These are phyloP conservation scores for Aspergillus fumigatiaffinis DNA, from an alignment of 2,329 filamentous ascomycete genomes.

Conservation along the genomic window DNA sequence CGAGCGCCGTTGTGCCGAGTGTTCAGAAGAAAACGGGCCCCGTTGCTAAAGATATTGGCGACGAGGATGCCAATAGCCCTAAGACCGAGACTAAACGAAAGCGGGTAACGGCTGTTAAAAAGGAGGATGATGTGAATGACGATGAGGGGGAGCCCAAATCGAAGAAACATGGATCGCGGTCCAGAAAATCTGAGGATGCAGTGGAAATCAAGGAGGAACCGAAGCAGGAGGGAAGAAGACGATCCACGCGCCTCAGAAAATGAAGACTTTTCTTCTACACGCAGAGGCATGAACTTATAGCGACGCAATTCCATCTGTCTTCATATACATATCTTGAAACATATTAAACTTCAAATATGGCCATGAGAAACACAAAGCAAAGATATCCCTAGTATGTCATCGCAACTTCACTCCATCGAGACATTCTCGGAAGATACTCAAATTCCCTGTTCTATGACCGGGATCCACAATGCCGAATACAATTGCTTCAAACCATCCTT, in stretches of 20 bases:
- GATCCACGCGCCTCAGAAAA: conserved; percentile 28
- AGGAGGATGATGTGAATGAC: conserved; percentile 15
- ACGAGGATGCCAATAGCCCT: conserved; percentile 20
- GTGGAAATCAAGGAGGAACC: conserved; percentile 13
- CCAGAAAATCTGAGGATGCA: conserved; percentile 22
- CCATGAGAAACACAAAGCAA: not conserved
- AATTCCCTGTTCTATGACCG: conserved; percentile 27
- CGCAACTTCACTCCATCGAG: conserved; percentile 28
- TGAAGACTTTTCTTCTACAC: conserved; percentile 3
- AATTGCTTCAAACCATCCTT: conserved; percentile 61
- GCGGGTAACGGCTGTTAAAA: conserved; percentile 25
- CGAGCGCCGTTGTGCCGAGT: conserved; percentile 80
- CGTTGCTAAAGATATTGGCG: conserved; percentile 51
- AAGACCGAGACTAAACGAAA: conserved; percentile 30
- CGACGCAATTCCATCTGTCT: not conserved
- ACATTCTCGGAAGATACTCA: conserved; percentile 25
- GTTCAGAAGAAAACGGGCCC: conserved; percentile 77
- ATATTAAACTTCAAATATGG: not conserved
- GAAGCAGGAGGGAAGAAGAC: conserved; percentile 19
- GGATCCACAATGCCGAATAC: conserved; percentile 59
- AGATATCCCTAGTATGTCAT: not conserved
- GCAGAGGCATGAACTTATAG: not conserved
- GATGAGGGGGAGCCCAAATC: conserved; percentile 17
- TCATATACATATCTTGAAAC: not conserved
- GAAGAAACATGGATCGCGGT: conserved; percentile 20